Conservation (phyloP, 345 rosid species). For the Gossypium turneri region DNA sequence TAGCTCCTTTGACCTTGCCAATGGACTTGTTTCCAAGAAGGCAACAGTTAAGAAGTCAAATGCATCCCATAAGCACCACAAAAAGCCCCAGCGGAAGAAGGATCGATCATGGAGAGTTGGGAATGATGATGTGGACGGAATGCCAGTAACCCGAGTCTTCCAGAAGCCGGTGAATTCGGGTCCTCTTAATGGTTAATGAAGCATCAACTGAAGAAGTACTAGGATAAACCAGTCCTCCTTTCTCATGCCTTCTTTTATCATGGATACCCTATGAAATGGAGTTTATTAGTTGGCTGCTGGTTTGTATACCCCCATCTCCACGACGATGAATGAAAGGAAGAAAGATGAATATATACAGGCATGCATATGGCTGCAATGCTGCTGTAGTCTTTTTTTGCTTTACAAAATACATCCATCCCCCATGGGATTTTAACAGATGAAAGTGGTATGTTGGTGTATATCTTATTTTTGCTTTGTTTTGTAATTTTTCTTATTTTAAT, state of each 20-base stretch:
- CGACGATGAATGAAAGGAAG: neutral
- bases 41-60: conserved; percentile 39
- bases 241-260: neutral
- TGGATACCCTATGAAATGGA: neutral
- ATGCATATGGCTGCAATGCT: conserved; percentile 14
- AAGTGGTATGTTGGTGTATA: neutral
- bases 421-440: neutral
- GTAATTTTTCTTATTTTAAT: neutral
- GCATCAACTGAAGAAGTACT: neutral
- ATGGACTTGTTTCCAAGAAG: conserved; percentile 54
- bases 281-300: neutral
- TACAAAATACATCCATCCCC: neutral
- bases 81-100: conserved; percentile 66
- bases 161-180: conserved; percentile 61
- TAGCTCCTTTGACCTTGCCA: conserved; percentile 65
- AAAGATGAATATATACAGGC: neutral
- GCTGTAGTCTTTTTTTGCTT: neutral
- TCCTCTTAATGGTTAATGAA: conserved; percentile 39
- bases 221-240: neutral
- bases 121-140: conserved; percentile 59
- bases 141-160: conserved; percentile 62
- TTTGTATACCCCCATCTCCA: neutral
- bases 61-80: conserved; percentile 61
- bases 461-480: neutral
- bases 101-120: conserved; percentile 66